These are phyloP conservation scores for Gossypium rotundifolium DNA, from an alignment of 345 rosid genomes.

Conservation along the genomic window DNA sequence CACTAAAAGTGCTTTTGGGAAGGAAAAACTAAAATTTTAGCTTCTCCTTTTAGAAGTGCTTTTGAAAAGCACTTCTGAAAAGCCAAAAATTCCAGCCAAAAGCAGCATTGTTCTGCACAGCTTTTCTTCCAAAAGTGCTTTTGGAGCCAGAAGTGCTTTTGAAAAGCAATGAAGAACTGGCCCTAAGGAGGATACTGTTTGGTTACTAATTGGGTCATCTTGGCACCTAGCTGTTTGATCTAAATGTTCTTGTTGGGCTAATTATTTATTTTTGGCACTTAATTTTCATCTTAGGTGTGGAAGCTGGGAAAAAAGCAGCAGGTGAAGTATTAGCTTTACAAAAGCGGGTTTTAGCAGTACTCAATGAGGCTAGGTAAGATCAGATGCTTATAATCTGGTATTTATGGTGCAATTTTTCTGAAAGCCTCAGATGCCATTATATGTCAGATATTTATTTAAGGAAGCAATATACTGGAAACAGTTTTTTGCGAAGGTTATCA, in stretches of 20 bases:
- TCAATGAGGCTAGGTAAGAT: constrained; percentile 85
- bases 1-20: too few relatives aligned
- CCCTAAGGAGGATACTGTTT: neutral
- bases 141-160: too few relatives aligned
- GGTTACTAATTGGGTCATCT: neutral
- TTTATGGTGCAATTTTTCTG: constrained; percentile 5
- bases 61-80: too few relatives aligned
- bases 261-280: constrained; percentile 3
- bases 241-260: neutral
- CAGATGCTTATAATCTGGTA: neutral
- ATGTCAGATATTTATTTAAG: neutral
- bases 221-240: neutral
- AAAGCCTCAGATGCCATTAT: neutral
- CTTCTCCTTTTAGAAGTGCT: too few relatives aligned
- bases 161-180: too few relatives aligned
- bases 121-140: too few relatives aligned
- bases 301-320: constrained; percentile 98
- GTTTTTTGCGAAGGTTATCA: neutral
- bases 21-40: too few relatives aligned
- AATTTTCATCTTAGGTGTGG: constrained; percentile 57
- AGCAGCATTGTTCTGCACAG: too few relatives aligned
- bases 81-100: too few relatives aligned
- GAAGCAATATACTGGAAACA: neutral
- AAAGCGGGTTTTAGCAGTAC: constrained; percentile 86
- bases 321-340: constrained; percentile 95